Percentiles rank a stretch among this genome's conserved stretches.
Conservation (phyloP, 495 filamentous ascomycete genomes). For the Penicillium angulare region DNA sequence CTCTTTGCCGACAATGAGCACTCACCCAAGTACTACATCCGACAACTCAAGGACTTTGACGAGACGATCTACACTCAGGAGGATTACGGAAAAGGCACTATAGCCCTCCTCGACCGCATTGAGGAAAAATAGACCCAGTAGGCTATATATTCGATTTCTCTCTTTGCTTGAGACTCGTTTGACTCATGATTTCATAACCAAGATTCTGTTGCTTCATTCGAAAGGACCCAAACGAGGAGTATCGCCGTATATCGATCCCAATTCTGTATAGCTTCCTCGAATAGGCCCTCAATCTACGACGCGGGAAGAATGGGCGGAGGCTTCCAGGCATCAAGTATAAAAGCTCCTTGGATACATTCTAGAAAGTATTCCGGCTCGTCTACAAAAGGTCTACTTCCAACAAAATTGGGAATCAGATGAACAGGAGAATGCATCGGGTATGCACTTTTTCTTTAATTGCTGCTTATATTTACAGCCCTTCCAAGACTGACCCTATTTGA, state of each 20-base stretch:
- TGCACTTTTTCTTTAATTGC: too few species aligned
- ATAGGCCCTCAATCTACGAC: constrained; percentile 15
- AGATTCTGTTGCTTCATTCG: constrained; percentile 4
- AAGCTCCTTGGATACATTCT: constrained; percentile 36
- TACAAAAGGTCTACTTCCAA: constrained; percentile 14
- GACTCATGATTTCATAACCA: not conserved
- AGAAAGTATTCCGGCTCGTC: constrained; percentile 29
- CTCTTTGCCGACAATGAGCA: constrained; percentile 31
- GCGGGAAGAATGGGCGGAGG: constrained; percentile 33
- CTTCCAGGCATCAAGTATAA: constrained; percentile 28
- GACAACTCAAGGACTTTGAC: constrained; percentile 32
- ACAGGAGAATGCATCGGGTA: constrained; percentile 18
- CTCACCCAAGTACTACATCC: constrained; percentile 34
- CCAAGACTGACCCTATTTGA: too few species aligned
- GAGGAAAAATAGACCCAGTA: constrained; percentile 20
- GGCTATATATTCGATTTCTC: not conserved
- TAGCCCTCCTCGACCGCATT: constrained; percentile 25
- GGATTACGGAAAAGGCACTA: constrained; percentile 32
- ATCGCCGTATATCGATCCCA: constrained; percentile 1
- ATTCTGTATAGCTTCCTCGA: constrained; percentile 25
- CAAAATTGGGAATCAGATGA: constrained; percentile 15
- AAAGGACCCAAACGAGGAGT: constrained; percentile 4
- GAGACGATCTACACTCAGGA: constrained; percentile 34
- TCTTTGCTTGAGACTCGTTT: not conserved
- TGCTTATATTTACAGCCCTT: too few species aligned